These are phyloP conservation scores for Xylaria intraflava DNA, from an alignment of 495 filamentous ascomycete species.

Conservation along the genomic window DNA sequence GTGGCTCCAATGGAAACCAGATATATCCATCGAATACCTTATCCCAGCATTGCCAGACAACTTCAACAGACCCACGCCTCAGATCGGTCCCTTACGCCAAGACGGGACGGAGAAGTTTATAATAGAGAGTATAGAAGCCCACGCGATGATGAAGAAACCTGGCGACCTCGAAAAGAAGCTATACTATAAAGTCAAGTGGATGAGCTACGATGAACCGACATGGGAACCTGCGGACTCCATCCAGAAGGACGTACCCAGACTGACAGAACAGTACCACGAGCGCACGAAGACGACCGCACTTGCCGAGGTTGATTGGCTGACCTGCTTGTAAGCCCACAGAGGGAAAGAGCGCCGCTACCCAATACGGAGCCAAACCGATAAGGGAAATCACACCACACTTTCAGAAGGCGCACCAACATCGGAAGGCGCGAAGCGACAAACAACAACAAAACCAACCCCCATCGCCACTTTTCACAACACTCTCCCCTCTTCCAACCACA, in stretches of 20 bases:
- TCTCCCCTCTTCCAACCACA: too few relatives aligned
- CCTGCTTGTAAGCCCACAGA: too few relatives aligned
- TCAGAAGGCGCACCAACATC: too few relatives aligned
- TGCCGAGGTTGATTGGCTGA: too few relatives aligned
- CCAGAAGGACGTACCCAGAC: background rate
- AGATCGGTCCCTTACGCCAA: background rate
- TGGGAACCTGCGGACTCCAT: background rate
- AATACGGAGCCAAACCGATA: too few relatives aligned
- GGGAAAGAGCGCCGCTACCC: too few relatives aligned
- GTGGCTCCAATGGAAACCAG: background rate
- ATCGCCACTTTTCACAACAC: too few relatives aligned
- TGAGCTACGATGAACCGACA: background rate
- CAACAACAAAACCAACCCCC: too few relatives aligned
- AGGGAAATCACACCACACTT: too few relatives aligned
- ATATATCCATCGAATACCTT: background rate
- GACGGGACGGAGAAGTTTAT: background rate
- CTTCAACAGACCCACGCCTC: background rate
- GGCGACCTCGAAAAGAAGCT: background rate
- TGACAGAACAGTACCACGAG: background rate
- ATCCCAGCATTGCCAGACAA: background rate
- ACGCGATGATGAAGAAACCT: background rate
- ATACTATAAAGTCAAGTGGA: background rate
- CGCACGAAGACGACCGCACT: background rate
- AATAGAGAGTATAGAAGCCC: background rate
- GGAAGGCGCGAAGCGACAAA: too few relatives aligned